phyloP scores from a whole-genome alignment of 2,329 filamentous ascomycete species.

The Westerdykella ornata region DNA sequence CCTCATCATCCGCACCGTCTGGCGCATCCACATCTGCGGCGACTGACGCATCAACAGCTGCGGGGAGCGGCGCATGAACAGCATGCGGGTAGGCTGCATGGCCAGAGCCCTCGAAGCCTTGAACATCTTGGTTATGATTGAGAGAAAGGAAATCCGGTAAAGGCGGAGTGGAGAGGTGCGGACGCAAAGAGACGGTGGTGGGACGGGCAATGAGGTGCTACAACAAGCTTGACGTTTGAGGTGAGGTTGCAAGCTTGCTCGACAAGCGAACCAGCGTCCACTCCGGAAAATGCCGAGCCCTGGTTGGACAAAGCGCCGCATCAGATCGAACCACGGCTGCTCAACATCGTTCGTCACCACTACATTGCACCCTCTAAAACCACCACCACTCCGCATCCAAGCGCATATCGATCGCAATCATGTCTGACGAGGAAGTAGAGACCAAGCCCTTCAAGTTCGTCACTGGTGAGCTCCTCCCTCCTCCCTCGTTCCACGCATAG shows the following conservation, averaged over 20 bases:
- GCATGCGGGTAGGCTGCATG: constrained; percentile 34
- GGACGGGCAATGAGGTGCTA: not conserved
- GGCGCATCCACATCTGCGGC: constrained; percentile 35
- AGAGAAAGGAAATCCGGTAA: constrained; percentile 17
- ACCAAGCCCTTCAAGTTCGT: constrained; percentile 99
- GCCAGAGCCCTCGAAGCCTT: constrained; percentile 35
- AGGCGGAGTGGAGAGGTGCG: constrained; percentile 15
- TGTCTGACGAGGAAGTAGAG: constrained; percentile 85
- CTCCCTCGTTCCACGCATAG: constrained; percentile 8
- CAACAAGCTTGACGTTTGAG: not conserved
- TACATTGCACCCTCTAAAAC: constrained; percentile 10
- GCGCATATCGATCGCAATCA: constrained; percentile 41
- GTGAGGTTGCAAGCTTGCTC: not conserved
- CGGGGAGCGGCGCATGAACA: constrained; percentile 35
- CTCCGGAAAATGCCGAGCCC: constrained; percentile 5
- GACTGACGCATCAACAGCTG: constrained; percentile 39
- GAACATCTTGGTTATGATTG: constrained; percentile 27
- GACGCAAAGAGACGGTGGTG: constrained; percentile 5
- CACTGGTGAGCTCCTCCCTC: constrained; percentile 63
- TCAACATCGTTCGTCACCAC: constrained; percentile 25
- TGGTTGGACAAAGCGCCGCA: constrained; percentile 24
- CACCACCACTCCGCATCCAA: constrained; percentile 17
- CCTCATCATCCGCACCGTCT: constrained; percentile 41
- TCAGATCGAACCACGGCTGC: constrained; percentile 29
- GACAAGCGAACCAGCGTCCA: not conserved